Conservation (phyloP, 1,284 basidiomycete species). For the Fomes fomentarius region DNA sequence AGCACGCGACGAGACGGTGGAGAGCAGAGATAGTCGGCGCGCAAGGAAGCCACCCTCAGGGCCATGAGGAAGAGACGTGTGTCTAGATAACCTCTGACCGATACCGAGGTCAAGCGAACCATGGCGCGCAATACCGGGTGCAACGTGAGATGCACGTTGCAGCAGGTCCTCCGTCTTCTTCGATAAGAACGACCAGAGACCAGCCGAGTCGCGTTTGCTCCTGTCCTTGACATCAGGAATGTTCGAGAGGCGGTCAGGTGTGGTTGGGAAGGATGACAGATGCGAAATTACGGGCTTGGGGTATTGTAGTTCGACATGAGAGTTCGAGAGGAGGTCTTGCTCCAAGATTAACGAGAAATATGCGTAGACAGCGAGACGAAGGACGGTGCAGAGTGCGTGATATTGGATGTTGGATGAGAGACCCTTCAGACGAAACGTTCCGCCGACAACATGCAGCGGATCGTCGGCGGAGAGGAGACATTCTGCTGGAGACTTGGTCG, state of each 20-base stretch:
- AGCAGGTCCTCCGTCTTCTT: constrained; percentile 43
- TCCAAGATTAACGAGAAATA: constrained; percentile 65
- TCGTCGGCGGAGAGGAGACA: constrained; percentile 23
- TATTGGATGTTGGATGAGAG: constrained; percentile 46
- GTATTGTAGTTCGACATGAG: constrained; percentile 47
- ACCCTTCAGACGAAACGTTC: constrained; percentile 59
- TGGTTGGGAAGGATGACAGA: constrained; percentile 23
- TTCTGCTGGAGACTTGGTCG: constrained; percentile 7
- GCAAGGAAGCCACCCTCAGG: constrained; percentile 24
- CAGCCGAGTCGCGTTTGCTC: constrained; percentile 33
- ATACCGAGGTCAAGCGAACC: constrained; percentile 43
- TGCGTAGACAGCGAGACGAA: constrained; percentile 58
- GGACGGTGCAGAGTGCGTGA: constrained; percentile 45
- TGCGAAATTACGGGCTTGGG: constrained; percentile 34
- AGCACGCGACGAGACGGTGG: constrained; percentile 26
- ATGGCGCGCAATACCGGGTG: constrained; percentile 34
- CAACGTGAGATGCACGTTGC: constrained; percentile 37
- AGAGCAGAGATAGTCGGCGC: constrained; percentile 51
- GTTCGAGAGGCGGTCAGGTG: constrained; percentile 21
- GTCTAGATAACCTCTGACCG: constrained; percentile 15
- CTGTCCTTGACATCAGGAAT: constrained; percentile 26
- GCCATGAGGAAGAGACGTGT: constrained; percentile 13
- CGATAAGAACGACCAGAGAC: constrained; percentile 46
- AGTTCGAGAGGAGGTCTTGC: constrained; percentile 59
- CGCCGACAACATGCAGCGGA: constrained; percentile 51